These are phyloP conservation scores for Hericium coralloides DNA, from an alignment of 768 basidiomycete genomes.

Conservation along the genomic window DNA sequence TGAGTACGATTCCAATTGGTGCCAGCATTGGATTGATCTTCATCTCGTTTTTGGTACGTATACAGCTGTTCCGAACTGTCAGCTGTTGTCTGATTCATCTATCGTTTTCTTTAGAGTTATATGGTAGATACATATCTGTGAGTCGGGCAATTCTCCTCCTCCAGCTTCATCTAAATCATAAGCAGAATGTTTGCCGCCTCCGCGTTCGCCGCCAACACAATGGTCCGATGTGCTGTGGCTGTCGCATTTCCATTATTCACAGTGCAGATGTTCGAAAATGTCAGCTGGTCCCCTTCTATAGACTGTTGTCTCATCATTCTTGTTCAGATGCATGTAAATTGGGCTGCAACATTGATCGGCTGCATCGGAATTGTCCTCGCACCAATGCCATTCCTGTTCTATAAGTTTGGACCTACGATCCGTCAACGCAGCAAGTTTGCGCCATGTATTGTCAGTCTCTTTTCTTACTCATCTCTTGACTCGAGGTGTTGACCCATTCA, in stretches of 20 bases:
- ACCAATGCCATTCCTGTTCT: slow-evolving; percentile 6
- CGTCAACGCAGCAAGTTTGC: slow-evolving; percentile 3
- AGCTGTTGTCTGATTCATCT: neutral
- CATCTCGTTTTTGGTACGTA: slow-evolving; percentile 4
- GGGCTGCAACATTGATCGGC: slow-evolving; percentile 6
- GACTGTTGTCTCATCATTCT: neutral
- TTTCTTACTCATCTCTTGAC: too few species aligned
- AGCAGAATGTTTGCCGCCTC: slow-evolving; percentile 3
- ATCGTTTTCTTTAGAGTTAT: slow-evolving; percentile 1
- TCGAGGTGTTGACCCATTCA: neutral
- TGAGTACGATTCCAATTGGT: slow-evolving; percentile 3
- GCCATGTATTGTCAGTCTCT: slow-evolving; percentile 2
- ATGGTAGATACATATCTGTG: slow-evolving; percentile 6
- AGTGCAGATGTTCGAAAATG: slow-evolving; percentile 1
- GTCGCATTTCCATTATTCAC: slow-evolving; percentile 7
- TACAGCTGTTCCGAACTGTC: neutral
- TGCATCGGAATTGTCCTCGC: neutral
- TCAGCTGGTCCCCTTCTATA: neutral
- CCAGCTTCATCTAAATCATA: neutral
- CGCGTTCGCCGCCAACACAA: slow-evolving; percentile 5
- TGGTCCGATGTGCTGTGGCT: neutral
- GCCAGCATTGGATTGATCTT: neutral
- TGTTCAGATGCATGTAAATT: slow-evolving; percentile 3
- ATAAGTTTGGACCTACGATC: slow-evolving; percentile 4
- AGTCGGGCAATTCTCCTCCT: neutral